Base-by-base conservation (phyloP, 2,329 filamentous ascomycete genomes). In the Ophiocordyceps australis region DNA sequence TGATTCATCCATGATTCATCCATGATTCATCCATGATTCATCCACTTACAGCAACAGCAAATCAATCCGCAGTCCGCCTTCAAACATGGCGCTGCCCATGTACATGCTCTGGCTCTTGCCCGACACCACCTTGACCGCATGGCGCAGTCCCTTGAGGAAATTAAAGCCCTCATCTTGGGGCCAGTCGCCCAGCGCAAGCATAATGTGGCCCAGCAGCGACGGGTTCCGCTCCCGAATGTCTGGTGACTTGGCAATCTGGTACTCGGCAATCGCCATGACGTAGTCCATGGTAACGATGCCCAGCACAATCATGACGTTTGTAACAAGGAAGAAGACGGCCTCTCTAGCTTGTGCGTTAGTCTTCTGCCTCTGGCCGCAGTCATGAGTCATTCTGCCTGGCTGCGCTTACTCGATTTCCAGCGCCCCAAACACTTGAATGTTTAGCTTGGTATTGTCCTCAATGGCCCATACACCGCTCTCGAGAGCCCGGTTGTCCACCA, bases 61-160 rank as follows among this genome's bases (percentile, higher is more conserved):
- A 35, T 82, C 75, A 17, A 74, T 69, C 5, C 75, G 62, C 7
- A 82, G 50, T 14, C 69, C 61, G 2, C 74, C 74, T 20, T 67
- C 59, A 34, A 83, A 82, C 0, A 70, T 65, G 0, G 70, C 65
- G 33, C 72, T 78, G 0, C 75, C 77, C 5, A 82, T 52, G 35
- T 77, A 79, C 42, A 82, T 81, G 37, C 74, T 80, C 24, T 74
- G 61, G 36, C 74, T 81, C 40, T 81, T 81, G 28, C 54, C 56
- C 25, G 59, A 50, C 7, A 81, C 48, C 6, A 67, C 59, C 1
- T 39, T 35, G 1, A 74, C 62, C 1, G 73, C 70, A 33, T 76
- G 64, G 17, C 17, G 12, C 14, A 29, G 23, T 17, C 21, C 30
- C 6, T 23, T 12, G 15, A 32, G 23, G 19, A 26, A 27, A 17